Conservation (phyloP, 306 rosid species). For the Vicia faba region DNA sequence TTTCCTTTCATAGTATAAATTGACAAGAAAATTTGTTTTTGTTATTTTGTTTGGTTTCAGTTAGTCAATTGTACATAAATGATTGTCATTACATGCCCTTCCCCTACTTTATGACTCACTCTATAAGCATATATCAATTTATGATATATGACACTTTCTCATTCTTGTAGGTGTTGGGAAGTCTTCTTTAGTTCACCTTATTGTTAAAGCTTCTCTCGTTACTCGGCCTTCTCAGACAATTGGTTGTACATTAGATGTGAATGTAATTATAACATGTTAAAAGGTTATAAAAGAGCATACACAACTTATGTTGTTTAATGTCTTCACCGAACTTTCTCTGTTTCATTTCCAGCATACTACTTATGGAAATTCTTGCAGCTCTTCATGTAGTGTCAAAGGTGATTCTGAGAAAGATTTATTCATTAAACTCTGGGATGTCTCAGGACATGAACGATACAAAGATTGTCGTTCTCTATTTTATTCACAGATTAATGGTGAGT, state of each 20-base stretch:
- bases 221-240: slow-evolving; percentile 79
- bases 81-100: slow-evolving; percentile 19
- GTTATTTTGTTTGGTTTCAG: no score
- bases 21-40: no score
- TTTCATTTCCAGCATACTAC: slow-evolving; percentile 63
- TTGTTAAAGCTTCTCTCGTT: slow-evolving; percentile 73
- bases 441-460: slow-evolving; percentile 95
- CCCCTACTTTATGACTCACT: slow-evolving; percentile 4
- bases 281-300: slow-evolving; percentile 14
- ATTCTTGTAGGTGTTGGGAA: slow-evolving; percentile 84
- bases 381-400: slow-evolving; percentile 82
- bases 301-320: neutral
- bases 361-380: slow-evolving; percentile 80
- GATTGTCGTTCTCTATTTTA: slow-evolving; percentile 92
- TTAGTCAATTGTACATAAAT: no score
- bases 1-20: no score
- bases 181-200: slow-evolving; percentile 85
- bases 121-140: neutral
- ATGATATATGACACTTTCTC: slow-evolving; percentile 31
- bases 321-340: no score
- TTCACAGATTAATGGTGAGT: slow-evolving; percentile 88
- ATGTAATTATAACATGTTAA: slow-evolving; percentile 49
- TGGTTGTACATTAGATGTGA: slow-evolving; percentile 89
- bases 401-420: slow-evolving; percentile 91
- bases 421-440: slow-evolving; percentile 96